Evolutionary conservation across 1,284 basidiomycete genomes (phyloP), one percentile per base, ranked within the genome.

Genomic region (Tylopilus sp.): DNA sequence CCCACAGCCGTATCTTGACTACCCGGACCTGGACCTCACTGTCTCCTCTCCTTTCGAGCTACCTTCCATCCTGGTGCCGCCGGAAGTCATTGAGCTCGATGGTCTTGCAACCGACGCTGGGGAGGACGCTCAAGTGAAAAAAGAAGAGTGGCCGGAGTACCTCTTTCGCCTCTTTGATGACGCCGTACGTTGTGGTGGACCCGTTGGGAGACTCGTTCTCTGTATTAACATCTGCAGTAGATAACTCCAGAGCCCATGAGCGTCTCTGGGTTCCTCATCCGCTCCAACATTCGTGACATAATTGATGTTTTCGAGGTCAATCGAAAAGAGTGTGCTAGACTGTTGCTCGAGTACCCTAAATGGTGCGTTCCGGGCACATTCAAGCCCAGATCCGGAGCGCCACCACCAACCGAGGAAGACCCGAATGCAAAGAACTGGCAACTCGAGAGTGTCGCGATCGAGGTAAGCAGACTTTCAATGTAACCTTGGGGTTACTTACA

Each of bases 281-380:
- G 88, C 21, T 79, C 85, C 9, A 75, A 86, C 23, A 67, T 97
- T 9, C 71, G 83, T n/a, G 95, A 98, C 64, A 81, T 89, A 40
- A 72, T 97, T 46, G 84, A 93, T 57, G 87, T 98, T 26, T 99
- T 92, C 65, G 96, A 99, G 68, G 82, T 97, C 41, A 99, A 99
- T 68, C 82, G 96, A 46, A 97, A 97, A 68, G 96, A 99, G 61
- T 91, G 88, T 58, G 92, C 96, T 2, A 78, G 89, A 11, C 71
- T 97, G 11, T 75, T 99, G 3, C 77, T 98, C 34, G 88, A 94
- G 58, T 84, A 93, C 43, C 90, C 92, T 0, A 88, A 87, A 59
- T 97, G 93, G 89, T 78, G 87, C 44, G 67, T 85, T 1, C 74
- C 78, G 7, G 92, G 92, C 2, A 93, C 92, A 0, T 98, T 97